Evolutionary conservation across 345 rosid species (phyloP), one percentile per base, ranked within the genome.

Genomic region (Eucalyptus pauciflora): DNA sequence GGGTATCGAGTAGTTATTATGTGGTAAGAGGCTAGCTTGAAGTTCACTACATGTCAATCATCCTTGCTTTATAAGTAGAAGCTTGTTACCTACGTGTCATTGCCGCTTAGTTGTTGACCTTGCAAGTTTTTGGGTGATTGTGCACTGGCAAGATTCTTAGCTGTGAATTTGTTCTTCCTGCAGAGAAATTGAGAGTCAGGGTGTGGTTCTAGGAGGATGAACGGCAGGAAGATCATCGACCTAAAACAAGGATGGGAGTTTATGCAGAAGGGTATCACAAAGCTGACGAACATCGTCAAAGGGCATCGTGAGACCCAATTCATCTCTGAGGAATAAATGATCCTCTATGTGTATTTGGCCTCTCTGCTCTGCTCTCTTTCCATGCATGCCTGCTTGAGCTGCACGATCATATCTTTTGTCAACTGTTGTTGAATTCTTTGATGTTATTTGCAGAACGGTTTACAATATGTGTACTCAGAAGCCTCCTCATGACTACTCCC

Each of bases 1-100:
- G 99, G 90, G 88, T 88, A 88, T 89, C 96, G 93, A 96, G 99
- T 91, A 96, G 94, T 86, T 97, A 95, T 93, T 96, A 96, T 92
- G 90, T 96, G 94, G 98, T 96, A 92, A 90, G 95, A 76, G 89
- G 81, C 87, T 60, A 58, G 37, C 16, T 51, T 79, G 29, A 41
- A 49, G 49, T 41, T 45, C 46, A 20, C 86, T 22, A 25, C 50
- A 13, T 81, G 13, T 81, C 18, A 50, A 50, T 50, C 51, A 50
- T 50, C 13, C 51, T 50, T 50, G 13, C 51, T 50, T 50, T 50
- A 13, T 50, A 50, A 50, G 51, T 8, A 50, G 13, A 50, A 50
- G 51, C 51, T 50, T 50, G 51, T 50, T 50, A 50, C 51, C 13
- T 50, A 11, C 51, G 51, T 50, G 13, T 50, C 11, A 50, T 50